Evolutionary conservation across 179 eudicot genomes (phyloP), one percentile per base, ranked within the genome.

Genomic region (Beta corolliflora): DNA sequence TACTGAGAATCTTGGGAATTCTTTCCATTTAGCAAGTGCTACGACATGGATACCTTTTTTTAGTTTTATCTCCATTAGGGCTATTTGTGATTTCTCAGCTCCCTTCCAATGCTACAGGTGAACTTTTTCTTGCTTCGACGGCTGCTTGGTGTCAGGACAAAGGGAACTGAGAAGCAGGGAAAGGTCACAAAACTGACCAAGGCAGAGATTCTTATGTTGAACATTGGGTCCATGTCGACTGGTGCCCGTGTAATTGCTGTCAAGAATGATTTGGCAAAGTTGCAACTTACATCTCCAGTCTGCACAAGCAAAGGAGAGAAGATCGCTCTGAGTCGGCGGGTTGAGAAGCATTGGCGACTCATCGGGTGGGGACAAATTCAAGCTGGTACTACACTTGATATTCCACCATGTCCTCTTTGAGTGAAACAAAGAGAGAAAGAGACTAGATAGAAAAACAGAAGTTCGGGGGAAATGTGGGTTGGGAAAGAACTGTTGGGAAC

Each of bases 331-430:
- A 95, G 99, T 78, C 83, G 99, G 25, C 89, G 99, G 71, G 93
- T 95, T 8, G 99, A 95, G 89, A 92, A 92, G 90, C 99, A 95
- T 78, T 95, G 99, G 98, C 95, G 99, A 56, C 91, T 95, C 7
- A 95, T 94, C 15, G 99, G 99, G 4, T 95, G 99, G 99, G 99
- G 99, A 58, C 93, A 94, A 82, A 95, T 96, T 87, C 98, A 94
- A 84, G 96, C 94, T 31, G 99, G 99, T 66, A 85, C 53, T 10
- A 94, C 97, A 4, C 90, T 95, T 1, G 97, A 95, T 52, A 90
- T 94, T 79, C 99, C 99, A 73, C 92, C 97, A 25, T 89, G 90
- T 80, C 96, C 98, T 46, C 85, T 94, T 68, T 94, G 85, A 93
- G 83, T 81, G 54, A 76, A 23, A 41, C 65, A 64, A 80, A 31